A percentile compares a stretch with the other conserved stretches of the same genome.
These are phyloP conservation scores for Odonthalia washingtoniensis DNA, from an alignment of 31 red algal species.

Conservation along the genomic window DNA sequence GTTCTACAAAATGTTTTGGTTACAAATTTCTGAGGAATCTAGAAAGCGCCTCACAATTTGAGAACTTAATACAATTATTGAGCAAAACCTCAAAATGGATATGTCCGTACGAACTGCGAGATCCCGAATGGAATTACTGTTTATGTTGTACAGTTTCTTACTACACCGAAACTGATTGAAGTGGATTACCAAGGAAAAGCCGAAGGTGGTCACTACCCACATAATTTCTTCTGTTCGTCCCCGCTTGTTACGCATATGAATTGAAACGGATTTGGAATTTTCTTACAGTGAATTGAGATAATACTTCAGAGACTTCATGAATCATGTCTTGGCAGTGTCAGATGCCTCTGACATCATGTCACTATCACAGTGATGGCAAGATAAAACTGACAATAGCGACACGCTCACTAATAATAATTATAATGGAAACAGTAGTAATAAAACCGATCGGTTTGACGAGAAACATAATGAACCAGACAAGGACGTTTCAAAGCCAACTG, in stretches of 20 bases:
- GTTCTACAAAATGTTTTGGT: no score
- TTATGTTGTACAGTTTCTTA: slow-evolving; percentile 36
- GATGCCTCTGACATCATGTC: slow-evolving; percentile 11
- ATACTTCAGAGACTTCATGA: slow-evolving; percentile 24
- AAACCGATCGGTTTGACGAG: no score
- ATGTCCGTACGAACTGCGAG: slow-evolving; percentile 30
- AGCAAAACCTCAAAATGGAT: slow-evolving; percentile 10
- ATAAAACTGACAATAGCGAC: no score
- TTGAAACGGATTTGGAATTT: slow-evolving; percentile 40
- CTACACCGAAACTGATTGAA: slow-evolving; percentile 30
- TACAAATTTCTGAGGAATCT: no score
- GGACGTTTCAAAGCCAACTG: no score
- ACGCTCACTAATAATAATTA: no score
- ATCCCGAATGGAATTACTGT: slow-evolving; percentile 2
- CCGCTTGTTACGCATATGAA: not conserved
- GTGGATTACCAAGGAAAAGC: slow-evolving; percentile 40
- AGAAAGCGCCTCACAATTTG: no score
- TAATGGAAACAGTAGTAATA: no score
- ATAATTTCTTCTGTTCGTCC: slow-evolving; percentile 19
- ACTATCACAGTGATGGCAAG: no score
- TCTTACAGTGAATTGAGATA: not conserved
- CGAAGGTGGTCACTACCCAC: slow-evolving; percentile 18
- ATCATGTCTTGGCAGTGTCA: slow-evolving; percentile 19
- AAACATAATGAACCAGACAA: no score
- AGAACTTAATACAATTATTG: slow-evolving; percentile 27